phyloP scores from a whole-genome alignment of 768 basidiomycete species.

The Favolaschia claudopus region DNA sequence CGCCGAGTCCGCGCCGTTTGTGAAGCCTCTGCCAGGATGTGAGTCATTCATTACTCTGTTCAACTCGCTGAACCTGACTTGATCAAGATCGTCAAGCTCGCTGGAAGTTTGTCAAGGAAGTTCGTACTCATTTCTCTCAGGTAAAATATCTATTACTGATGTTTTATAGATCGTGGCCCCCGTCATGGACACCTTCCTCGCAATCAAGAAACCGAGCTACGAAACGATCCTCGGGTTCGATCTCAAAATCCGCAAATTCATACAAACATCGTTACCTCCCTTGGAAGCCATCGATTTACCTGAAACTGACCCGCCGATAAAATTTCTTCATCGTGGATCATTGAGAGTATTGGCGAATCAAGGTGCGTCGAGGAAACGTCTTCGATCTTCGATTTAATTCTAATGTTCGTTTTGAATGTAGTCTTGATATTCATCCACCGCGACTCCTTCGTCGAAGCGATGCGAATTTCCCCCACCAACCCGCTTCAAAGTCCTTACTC shows the following conservation, averaged over 20 bases:
- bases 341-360: constrained; percentile 39
- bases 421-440: constrained; percentile 54
- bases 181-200: constrained; percentile 47
- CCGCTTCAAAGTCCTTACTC: constrained; percentile 55
- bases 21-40: constrained; percentile 42
- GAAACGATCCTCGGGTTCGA: constrained; percentile 51
- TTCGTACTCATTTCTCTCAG: too few relatives aligned
- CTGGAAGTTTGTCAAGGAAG: constrained; percentile 29
- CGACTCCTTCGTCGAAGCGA: constrained; percentile 53
- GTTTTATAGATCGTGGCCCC: constrained; percentile 41
- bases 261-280: not conserved
- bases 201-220: constrained; percentile 47
- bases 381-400: not conserved
- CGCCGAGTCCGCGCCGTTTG: constrained; percentile 39
- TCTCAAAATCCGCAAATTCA: constrained; percentile 40
- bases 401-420: too few relatives aligned
- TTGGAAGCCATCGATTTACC: too few relatives aligned
- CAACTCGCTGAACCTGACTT: not conserved
- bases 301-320: constrained; percentile 40
- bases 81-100: constrained; percentile 16
- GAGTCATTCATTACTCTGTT: constrained; percentile 2
- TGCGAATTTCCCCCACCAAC: constrained; percentile 50
- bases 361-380: constrained; percentile 28
- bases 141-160: too few relatives aligned
- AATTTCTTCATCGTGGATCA: constrained; percentile 39